Evolutionary conservation across 2,329 filamentous ascomycete genomes (phyloP), one percentile per base, ranked within the genome.

Genomic region (Botryosphaeria dothidea): DNA sequence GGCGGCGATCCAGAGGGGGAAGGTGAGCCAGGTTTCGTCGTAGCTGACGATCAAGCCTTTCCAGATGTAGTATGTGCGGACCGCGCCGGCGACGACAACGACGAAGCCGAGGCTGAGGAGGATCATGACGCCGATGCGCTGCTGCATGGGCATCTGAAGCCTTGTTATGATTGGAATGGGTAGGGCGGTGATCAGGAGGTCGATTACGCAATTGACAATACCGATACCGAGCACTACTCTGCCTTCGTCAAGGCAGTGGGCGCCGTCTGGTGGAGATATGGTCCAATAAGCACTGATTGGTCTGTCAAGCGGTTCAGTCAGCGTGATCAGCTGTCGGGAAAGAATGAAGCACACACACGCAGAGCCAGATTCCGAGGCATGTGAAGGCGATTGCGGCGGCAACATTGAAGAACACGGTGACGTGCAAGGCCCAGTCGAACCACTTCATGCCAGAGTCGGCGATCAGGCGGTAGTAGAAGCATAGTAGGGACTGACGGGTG

Each of bases 1-100:
- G 4, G 80, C 79, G 48, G 75, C 75, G n/a, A 82, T 81, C 79
- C 80, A 83, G 0, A 82, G 69, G 5, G 79, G 78, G 71, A 80
- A 82, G 4, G 78, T 73, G 62, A 74, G 78, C 81, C 80, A 82
- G 2, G 79, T 81, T 62, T 75, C 74, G 60, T 83, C 81, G 66
- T 78, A 81, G 61, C 74, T 78, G 2, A 67, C 68, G 5, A 81
- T 72, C 5, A 82, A 67, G 17, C 74, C 75, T 63, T 76, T 74
- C 70, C 79, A 81, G 52, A 81, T 80, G 68, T 69, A 81, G 72
- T 77, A 81, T 4, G 79, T 82, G 17, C 81, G 73, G 27, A 81
- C 69, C 8, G 77, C 69, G 3, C 80, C 81, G 6, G 79, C 79
- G 56, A 77, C 71, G 1, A 78, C 79, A 8, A 81, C 80, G 23